A percentile compares a stretch with the other conserved stretches of the same genome.
Conservation (phyloP, 2,329 filamentous ascomycete species). For the Epichloe coenophiala region DNA sequence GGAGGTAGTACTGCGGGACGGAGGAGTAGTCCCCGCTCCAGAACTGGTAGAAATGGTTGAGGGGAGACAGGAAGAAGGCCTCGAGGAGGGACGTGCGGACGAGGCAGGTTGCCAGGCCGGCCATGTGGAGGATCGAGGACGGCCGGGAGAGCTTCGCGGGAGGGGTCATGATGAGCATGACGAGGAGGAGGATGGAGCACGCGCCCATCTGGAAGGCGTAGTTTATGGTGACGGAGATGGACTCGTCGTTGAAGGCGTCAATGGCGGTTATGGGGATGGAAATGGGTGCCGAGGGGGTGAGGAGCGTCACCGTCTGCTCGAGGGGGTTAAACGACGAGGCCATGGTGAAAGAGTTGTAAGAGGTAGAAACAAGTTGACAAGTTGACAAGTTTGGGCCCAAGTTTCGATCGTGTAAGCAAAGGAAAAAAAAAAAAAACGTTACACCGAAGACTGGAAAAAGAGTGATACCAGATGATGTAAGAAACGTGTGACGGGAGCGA, state of each 20-base stretch:
- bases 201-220: slow-evolving; percentile 61
- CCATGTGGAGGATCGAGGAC: slow-evolving; percentile 52
- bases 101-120: slow-evolving; percentile 46
- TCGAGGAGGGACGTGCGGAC: slow-evolving; percentile 44
- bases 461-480: no score
- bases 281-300: slow-evolving; percentile 15
- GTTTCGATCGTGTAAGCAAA: background rate
- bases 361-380: no score
- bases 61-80: slow-evolving; percentile 46
- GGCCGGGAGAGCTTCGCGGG: slow-evolving; percentile 47
- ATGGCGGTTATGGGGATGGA: slow-evolving; percentile 19
- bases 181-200: slow-evolving; percentile 47
- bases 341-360: background rate
- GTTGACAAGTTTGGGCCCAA: no score
- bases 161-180: slow-evolving; percentile 55
- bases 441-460: background rate
- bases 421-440: background rate
- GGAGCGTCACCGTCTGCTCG: slow-evolving; percentile 22
- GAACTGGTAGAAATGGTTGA: slow-evolving; percentile 46
- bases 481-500: no score
- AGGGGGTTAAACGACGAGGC: slow-evolving; percentile 18
- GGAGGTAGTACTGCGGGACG: slow-evolving; percentile 27
- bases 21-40: slow-evolving; percentile 40
- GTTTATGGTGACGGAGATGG: slow-evolving; percentile 38
- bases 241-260: slow-evolving; percentile 18